Conservation (phyloP, 352 stramenopile genomes). For the Phytophthora kernoviae region DNA sequence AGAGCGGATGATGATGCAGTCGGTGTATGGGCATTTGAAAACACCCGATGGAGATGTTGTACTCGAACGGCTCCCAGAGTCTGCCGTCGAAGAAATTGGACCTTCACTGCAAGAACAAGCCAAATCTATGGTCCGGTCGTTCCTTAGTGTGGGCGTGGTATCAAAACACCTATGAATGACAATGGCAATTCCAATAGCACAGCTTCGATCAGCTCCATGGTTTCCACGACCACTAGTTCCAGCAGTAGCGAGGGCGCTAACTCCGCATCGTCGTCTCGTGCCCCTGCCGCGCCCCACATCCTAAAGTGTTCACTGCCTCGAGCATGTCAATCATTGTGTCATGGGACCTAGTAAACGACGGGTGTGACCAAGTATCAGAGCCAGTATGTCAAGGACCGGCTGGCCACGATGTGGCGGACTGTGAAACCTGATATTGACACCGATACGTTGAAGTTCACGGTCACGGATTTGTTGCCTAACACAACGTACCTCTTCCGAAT, state of each 20-base stretch:
- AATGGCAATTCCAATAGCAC: slow-evolving; percentile 20
- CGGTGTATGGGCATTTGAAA: slow-evolving; percentile 73
- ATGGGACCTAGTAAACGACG: slow-evolving; percentile 73
- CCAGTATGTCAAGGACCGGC: slow-evolving; percentile 81
- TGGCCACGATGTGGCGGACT: slow-evolving; percentile 82
- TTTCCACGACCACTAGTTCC: slow-evolving; percentile 23
- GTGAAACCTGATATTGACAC: slow-evolving; percentile 67
- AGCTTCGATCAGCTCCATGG: too few species aligned
- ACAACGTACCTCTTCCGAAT: slow-evolving; percentile 79
- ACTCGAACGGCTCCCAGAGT: slow-evolving; percentile 65
- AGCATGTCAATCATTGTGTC: slow-evolving; percentile 69
- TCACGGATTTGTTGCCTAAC: slow-evolving; percentile 62
- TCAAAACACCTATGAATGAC: slow-evolving; percentile 34
- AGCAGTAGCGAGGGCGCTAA: slow-evolving; percentile 5
- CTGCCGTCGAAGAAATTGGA: slow-evolving; percentile 29
- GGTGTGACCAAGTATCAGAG: slow-evolving; percentile 76
- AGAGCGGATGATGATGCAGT: slow-evolving; percentile 36
- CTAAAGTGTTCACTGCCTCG: slow-evolving; percentile 59
- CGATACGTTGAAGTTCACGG: slow-evolving; percentile 57
- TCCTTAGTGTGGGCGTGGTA: slow-evolving; percentile 56
- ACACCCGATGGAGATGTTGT: slow-evolving; percentile 55
- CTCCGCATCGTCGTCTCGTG: slow-evolving; percentile 3
- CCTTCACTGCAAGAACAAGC: slow-evolving; percentile 64
- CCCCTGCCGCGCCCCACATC: slow-evolving; percentile 51
- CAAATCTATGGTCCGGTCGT: slow-evolving; percentile 68